Conservation (phyloP, 2,329 filamentous ascomycete genomes). For the Biscogniauxia marginata region DNA sequence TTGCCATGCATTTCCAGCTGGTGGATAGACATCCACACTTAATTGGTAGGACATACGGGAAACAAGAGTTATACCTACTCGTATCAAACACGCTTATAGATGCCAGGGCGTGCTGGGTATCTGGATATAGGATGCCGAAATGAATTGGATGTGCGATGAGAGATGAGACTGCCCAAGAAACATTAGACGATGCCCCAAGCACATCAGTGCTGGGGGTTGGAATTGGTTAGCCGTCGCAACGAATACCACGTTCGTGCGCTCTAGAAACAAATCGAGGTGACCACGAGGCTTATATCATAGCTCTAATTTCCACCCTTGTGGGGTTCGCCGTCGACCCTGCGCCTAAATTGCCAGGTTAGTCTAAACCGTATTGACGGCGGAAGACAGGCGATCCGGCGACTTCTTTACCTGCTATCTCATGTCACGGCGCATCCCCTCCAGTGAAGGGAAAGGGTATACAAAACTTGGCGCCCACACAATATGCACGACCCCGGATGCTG, state of each 20-base stretch:
- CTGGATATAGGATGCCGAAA: too few species aligned
- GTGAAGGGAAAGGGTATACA: slow-evolving; percentile 6
- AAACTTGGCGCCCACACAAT: not conserved
- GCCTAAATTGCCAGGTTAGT: not conserved
- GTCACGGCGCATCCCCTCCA: too few species aligned
- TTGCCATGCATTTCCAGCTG: not conserved
- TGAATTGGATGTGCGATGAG: not conserved
- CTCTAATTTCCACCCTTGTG: not conserved
- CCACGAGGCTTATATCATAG: not conserved
- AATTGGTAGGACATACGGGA: not conserved
- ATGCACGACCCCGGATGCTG: slow-evolving; percentile 2
- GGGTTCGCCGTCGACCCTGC: not conserved
- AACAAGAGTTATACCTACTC: not conserved
- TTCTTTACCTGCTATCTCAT: not conserved
- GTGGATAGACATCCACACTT: not conserved
- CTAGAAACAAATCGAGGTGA: not conserved
- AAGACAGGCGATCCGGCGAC: not conserved
- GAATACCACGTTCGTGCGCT: not conserved
- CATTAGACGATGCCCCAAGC: not conserved
- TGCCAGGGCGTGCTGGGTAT: not conserved
- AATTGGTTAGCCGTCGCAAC: not conserved
- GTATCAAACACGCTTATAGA: not conserved
- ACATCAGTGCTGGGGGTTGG: not conserved
- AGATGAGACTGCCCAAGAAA: not conserved
- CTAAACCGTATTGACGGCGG: not conserved